These are phyloP conservation scores for Trametes villosa DNA, from an alignment of 768 basidiomycete species.

Conservation along the genomic window DNA sequence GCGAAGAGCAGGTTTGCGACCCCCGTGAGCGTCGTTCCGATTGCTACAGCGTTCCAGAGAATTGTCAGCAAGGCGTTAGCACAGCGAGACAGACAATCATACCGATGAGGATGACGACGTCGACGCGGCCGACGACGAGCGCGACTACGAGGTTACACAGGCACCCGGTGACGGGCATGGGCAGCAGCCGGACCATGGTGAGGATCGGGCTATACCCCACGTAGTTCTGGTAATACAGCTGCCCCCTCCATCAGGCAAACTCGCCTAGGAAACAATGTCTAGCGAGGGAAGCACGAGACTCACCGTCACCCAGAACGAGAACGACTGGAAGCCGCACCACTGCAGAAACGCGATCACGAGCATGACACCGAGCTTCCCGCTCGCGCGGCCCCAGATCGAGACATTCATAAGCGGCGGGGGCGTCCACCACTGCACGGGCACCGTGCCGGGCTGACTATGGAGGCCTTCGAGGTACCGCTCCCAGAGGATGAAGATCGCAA, in stretches of 20 bases:
- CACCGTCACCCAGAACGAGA: constrained; percentile 54
- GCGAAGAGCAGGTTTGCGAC: constrained; percentile 69
- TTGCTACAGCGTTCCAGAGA: constrained; percentile 42
- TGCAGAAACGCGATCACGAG: constrained; percentile 67
- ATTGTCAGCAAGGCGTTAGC: not conserved
- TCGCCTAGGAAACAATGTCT: too few relatives aligned
- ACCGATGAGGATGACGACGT: constrained; percentile 64
- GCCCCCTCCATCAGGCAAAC: not conserved
- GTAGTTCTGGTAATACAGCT: constrained; percentile 80
- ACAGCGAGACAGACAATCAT: constrained; percentile 24
- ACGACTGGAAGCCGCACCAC: constrained; percentile 61
- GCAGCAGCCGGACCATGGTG: constrained; percentile 68
- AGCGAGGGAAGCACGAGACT: constrained; percentile 16
- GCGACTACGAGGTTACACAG: constrained; percentile 70
- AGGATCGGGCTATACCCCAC: constrained; percentile 53
- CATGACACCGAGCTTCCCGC: constrained; percentile 64
- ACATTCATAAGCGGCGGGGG: constrained; percentile 71
- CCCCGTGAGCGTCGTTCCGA: constrained; percentile 63
- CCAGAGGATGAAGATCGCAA: constrained; percentile 66
- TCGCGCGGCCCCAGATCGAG: constrained; percentile 64
- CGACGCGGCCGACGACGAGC: constrained; percentile 56
- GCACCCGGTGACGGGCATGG: constrained; percentile 70
- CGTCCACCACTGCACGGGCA: constrained; percentile 30
- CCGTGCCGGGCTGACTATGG: constrained; percentile 16
- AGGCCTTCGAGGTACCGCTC: constrained; percentile 59